Percentiles rank a stretch among this genome's conserved stretches.
Evolutionary conservation across 2,329 filamentous ascomycete species (phyloP).

Genomic region (Aspergillus uvarum): DNA sequence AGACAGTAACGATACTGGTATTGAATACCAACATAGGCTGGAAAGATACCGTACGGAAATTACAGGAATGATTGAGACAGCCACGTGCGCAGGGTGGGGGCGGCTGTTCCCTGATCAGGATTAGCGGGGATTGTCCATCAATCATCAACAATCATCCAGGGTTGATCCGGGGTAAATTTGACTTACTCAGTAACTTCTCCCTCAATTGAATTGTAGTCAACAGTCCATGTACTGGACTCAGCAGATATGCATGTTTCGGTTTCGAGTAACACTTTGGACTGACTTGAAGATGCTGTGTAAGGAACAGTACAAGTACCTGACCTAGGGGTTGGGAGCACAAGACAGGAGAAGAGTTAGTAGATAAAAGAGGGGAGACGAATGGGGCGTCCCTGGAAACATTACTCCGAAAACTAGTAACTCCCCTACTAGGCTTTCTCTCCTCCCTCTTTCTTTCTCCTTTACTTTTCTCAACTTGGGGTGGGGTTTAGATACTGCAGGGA

Average conservation of each 20-base stretch:
- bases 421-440: no score
- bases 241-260: neutral
- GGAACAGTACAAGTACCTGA: neutral
- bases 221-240: neutral
- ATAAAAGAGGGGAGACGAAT: neutral
- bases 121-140: conserved; percentile 13
- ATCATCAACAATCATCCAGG: conserved; percentile 5
- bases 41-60: neutral
- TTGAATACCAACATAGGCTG: neutral
- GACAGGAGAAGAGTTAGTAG: neutral
- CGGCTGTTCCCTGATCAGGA: conserved; percentile 7
- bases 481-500: neutral
- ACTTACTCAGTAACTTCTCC: no score
- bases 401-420: no score
- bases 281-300: neutral
- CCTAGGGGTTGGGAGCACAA: neutral
- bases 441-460: neutral
- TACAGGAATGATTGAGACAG: conserved; percentile 7
- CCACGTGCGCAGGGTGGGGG: conserved; percentile 23
- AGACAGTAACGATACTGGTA: neutral
- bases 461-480: neutral
- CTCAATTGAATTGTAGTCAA: no score
- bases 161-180: conserved; percentile 23
- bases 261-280: neutral
- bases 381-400: neutral